Base-by-base conservation (phyloP, 192 early-diverging fungal genomes). In the Diversispora epigaea region DNA sequence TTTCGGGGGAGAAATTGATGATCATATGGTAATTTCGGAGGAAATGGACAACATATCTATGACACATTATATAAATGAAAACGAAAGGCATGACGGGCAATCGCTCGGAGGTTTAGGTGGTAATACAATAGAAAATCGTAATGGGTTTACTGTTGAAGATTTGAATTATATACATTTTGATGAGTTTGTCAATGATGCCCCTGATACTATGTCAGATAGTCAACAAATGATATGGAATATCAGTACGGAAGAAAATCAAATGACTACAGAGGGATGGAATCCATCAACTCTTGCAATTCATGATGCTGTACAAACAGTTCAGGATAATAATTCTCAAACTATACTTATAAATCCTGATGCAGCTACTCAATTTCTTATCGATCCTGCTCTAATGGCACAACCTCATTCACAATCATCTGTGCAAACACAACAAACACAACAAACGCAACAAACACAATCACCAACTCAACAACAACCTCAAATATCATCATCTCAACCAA, bases 51-150 rank as follows among this genome's bases (percentile, higher is more conserved):
- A 14, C 15, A 32, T 62, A 39, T 62, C 58, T 8, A 61, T 61
- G 25, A 32, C 60, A 39, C 60, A 62, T 39, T 62, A 62, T 62
- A 62, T 62, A 62, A 62, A 62, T 62, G 60, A 62, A 21, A 39
- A 21, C 32, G 22, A 22, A 39, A 62, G 60, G 39, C 60, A 62
- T 62, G 58, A 61, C 10, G 60, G 15, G 15, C 25, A 61, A 32
- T 61, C 58, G 12, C 58, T 61, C 32, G 58, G 58, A 15, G 22
- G 17, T 40, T 62, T 62, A 62, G 60, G 60, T 41, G 60, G 22
- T 40, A 32, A 11, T 32, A 39, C 60, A 40, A 39, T 62, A 39
- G 25, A 40, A 39, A 62, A 62, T 15, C 25, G 60, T 39, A 39
- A 62, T 32, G 9, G 32, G 21, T 62, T 62, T 62, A 39, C 25